Conservation (phyloP, 192 early-diverging fungal genomes). For the Kickxella alabastrina region DNA sequence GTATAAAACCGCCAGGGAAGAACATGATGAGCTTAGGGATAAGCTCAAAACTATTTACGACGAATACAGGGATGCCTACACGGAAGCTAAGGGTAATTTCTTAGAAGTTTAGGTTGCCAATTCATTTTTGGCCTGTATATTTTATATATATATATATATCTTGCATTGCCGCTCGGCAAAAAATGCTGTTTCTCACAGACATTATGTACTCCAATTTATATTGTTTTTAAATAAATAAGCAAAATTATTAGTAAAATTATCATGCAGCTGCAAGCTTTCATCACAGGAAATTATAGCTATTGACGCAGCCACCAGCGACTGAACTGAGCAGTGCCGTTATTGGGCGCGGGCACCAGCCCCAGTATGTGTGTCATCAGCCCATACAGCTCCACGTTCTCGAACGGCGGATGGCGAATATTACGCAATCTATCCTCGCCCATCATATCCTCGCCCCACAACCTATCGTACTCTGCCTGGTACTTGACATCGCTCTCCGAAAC, state of each 20-base stretch:
- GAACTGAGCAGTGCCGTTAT: constrained; percentile 64
- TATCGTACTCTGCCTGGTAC: constrained; percentile 31
- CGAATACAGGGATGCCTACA: no score
- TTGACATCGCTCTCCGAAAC: constrained; percentile 2
- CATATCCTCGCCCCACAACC: constrained; percentile 26
- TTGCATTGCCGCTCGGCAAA: no score
- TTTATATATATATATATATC: not conserved
- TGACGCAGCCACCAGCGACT: constrained; percentile 30
- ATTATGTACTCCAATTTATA: no score
- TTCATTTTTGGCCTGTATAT: not conserved
- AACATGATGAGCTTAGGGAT: no score
- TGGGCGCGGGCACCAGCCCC: constrained; percentile 57
- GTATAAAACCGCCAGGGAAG: no score
- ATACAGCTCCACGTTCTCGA: constrained; percentile 75
- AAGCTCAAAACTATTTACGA: no score
- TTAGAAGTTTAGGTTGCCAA: not conserved
- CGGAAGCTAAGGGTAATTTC: no score
- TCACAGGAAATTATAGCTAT: not conserved
- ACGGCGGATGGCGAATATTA: constrained; percentile 48
- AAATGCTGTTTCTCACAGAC: no score
- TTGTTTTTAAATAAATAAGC: not conserved
- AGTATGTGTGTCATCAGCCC: constrained; percentile 59
- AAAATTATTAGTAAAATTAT: not conserved
- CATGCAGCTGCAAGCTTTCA: not conserved
- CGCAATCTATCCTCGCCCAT: constrained; percentile 11